phyloP scores from a whole-genome alignment of 2,329 filamentous ascomycete species.

The Chlorencoelia australis region DNA sequence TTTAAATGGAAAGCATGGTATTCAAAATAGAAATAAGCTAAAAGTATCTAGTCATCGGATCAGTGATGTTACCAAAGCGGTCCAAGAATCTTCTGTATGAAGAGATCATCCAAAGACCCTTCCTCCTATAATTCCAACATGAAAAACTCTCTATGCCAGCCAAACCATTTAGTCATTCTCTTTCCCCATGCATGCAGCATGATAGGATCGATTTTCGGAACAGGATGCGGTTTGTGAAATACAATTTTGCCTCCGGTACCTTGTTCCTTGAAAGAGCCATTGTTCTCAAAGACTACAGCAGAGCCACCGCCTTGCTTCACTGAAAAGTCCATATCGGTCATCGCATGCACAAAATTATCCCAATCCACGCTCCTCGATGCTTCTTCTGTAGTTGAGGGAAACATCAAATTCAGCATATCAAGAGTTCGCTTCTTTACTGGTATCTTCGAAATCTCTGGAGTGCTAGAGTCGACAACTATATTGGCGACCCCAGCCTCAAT shows the following conservation, averaged over 20 bases:
- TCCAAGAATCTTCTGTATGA: too few species aligned
- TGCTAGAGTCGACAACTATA: too few species aligned
- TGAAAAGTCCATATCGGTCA: conserved; percentile 7
- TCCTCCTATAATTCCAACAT: too few species aligned
- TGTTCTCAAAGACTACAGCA: conserved; percentile 1
- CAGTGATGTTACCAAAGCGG: too few species aligned
- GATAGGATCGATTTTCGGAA: conserved; percentile 6
- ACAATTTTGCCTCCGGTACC: conserved; percentile 6
- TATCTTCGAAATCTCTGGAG: too few species aligned
- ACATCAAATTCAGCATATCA: background rate
- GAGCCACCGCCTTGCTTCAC: conserved; percentile 1
- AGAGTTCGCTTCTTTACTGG: background rate
- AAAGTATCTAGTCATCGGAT: too few species aligned
- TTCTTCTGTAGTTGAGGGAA: background rate
- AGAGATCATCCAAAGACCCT: too few species aligned
- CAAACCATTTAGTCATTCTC: conserved; percentile 12
- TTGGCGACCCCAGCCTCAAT: too few species aligned
- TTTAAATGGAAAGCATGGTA: too few species aligned
- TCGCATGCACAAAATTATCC: conserved; percentile 2
- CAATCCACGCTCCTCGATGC: background rate
- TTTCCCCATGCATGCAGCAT: conserved; percentile 4
- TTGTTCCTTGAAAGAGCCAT: background rate
- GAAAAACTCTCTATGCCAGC: conserved; percentile 3
- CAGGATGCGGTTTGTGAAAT: conserved; percentile 12
- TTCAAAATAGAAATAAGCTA: too few species aligned